phyloP scores from a whole-genome alignment of 768 basidiomycete genomes.

The Agaricus blazei region DNA sequence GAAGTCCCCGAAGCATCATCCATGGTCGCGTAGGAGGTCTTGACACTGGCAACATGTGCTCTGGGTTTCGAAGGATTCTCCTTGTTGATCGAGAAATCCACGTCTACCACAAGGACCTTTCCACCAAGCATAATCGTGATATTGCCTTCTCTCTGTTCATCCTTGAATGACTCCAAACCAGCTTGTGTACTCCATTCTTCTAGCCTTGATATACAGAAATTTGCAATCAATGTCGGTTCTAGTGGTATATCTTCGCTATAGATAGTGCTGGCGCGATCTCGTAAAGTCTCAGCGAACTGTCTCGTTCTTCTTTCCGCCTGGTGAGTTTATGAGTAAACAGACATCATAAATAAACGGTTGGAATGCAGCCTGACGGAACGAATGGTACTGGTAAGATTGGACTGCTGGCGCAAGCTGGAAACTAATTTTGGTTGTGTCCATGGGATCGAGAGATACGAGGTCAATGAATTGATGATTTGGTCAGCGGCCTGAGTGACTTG shows the following conservation, averaged over 20 bases:
- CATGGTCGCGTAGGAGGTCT: slow-evolving; percentile 67
- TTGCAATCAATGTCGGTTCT: slow-evolving; percentile 35
- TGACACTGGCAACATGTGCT: slow-evolving; percentile 51
- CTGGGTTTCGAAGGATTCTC: slow-evolving; percentile 29
- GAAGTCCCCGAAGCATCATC: slow-evolving; percentile 30
- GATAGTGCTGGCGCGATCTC: slow-evolving; percentile 37
- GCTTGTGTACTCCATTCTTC: slow-evolving; percentile 57
- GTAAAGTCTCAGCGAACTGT: slow-evolving; percentile 42
- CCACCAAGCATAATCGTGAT: slow-evolving; percentile 65
- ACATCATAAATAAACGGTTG: slow-evolving; percentile 1
- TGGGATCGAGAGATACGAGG: slow-evolving; percentile 41
- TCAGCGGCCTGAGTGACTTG: slow-evolving; percentile 35
- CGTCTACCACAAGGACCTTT: slow-evolving; percentile 75
- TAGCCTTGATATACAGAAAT: slow-evolving; percentile 57
- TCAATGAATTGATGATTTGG: slow-evolving; percentile 50
- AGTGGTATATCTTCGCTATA: slow-evolving; percentile 67
- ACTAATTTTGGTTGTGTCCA: slow-evolving; percentile 63
- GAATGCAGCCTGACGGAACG: slow-evolving; percentile 38
- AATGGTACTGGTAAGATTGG: slow-evolving; percentile 45
- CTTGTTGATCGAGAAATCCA: slow-evolving; percentile 53
- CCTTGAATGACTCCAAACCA: slow-evolving; percentile 74
- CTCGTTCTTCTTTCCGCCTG: slow-evolving; percentile 54
- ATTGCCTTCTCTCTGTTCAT: slow-evolving; percentile 45
- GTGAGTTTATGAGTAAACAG: slow-evolving; percentile 14
- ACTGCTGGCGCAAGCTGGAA: slow-evolving; percentile 63